A percentile compares a stretch with the other conserved stretches of the same genome.
Conservation (phyloP, 1,284 basidiomycete genomes). For the Ceratobasidium sp. region DNA sequence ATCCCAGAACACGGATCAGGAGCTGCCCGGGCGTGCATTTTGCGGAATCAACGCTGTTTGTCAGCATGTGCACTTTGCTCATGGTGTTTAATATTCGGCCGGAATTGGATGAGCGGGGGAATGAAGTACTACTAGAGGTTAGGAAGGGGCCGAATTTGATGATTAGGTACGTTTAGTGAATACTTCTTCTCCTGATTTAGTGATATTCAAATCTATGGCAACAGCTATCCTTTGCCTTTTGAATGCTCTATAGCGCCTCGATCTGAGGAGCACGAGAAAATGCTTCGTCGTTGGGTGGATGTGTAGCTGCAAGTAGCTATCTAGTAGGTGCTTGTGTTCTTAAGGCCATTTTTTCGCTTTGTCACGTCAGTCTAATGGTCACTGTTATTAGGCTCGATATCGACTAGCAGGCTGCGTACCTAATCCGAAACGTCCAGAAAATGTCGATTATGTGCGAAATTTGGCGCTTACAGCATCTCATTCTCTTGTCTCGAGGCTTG, state of each 20-base stretch:
- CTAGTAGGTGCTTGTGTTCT: not conserved
- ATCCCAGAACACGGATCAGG: not conserved
- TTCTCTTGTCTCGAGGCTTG: no score
- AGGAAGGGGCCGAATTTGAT: slow-evolving; percentile 8
- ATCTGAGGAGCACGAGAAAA: not conserved
- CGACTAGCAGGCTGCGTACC: no score
- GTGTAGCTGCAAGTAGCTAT: not conserved
- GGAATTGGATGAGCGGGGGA: not conserved
- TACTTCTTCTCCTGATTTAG: not conserved
- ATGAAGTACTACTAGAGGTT: not conserved
- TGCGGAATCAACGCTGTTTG: slow-evolving; percentile 6
- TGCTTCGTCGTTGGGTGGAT: slow-evolving; percentile 17
- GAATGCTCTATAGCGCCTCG: slow-evolving; percentile 4
- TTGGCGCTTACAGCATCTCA: no score
- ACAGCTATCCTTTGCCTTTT: slow-evolving; percentile 13
- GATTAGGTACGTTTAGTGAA: not conserved
- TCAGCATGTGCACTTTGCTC: slow-evolving; percentile 20
- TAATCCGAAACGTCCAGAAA: no score
- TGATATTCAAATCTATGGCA: not conserved
- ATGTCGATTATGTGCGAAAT: no score
- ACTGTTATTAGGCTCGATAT: no score
- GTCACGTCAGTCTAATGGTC: no score
- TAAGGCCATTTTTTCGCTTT: no score
- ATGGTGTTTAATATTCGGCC: slow-evolving; percentile 15
- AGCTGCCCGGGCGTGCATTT: slow-evolving; percentile 25